Evolutionary conservation across 2,329 filamentous ascomycete species (phyloP).

Genomic region (Hypoxylon rubiginosum): DNA sequence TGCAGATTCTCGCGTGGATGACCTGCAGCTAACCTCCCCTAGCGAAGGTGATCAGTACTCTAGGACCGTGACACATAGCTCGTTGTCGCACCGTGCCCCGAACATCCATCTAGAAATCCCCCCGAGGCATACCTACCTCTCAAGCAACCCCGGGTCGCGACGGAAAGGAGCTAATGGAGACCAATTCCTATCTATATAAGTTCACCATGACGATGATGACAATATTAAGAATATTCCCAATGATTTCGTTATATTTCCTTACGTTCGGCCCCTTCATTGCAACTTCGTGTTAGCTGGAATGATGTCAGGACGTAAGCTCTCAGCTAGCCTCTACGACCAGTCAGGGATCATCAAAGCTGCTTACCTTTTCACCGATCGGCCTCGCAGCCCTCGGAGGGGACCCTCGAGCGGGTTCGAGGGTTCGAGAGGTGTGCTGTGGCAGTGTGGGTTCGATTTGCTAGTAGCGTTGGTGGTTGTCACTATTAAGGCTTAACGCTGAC

Average conservation of each 20-base stretch:
- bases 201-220: constrained; percentile 12
- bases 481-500: constrained; percentile 16
- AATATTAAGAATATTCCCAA: constrained; percentile 4
- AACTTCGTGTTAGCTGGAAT: constrained; percentile 36
- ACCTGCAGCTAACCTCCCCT: constrained; percentile 36
- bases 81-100: constrained; percentile 28
- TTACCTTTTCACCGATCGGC: constrained; percentile 32
- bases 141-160: constrained; percentile 3
- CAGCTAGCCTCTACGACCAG: constrained; percentile 27
- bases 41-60: constrained; percentile 11
- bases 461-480: not conserved
- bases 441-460: not conserved
- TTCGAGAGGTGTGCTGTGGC: not conserved
- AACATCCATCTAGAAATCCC: not conserved
- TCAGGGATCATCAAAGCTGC: constrained; percentile 15
- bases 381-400: not conserved
- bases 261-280: constrained; percentile 3
- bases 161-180: constrained; percentile 5
- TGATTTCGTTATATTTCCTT: constrained; percentile 14
- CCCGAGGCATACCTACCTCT: not conserved
- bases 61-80: constrained; percentile 28
- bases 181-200: not conserved
- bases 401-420: constrained; percentile 9
- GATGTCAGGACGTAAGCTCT: constrained; percentile 36
- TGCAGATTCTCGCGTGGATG: constrained; percentile 20